phyloP scores from a whole-genome alignment of 2,329 filamentous ascomycete genomes.

The Aspergillus luchuensis region DNA sequence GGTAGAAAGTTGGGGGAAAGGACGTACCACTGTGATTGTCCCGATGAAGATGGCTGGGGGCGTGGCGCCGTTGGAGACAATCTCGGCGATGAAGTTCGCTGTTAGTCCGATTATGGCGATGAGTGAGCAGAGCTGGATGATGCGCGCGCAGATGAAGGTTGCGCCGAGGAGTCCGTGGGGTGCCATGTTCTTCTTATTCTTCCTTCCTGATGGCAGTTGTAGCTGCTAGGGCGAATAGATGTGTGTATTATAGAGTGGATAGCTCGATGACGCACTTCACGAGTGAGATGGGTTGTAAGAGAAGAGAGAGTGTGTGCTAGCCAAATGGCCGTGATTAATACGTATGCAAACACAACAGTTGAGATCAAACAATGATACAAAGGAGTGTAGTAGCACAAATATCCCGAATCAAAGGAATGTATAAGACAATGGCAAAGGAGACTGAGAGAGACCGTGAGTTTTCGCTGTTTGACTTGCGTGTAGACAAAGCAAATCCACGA shows the following conservation, averaged over 20 bases:
- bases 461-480: background rate
- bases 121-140: conserved; percentile 70
- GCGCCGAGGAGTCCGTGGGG: conserved; percentile 71
- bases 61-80: conserved; percentile 65
- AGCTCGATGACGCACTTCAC: background rate
- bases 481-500: conserved; percentile 3
- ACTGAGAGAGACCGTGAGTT: background rate
- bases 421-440: background rate
- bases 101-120: conserved; percentile 77
- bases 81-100: conserved; percentile 78
- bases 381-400: background rate
- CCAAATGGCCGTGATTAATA: background rate
- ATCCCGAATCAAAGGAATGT: background rate
- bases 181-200: conserved; percentile 19
- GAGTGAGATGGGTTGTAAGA: background rate
- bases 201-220: background rate
- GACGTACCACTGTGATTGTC: conserved; percentile 75
- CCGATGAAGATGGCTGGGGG: conserved; percentile 74
- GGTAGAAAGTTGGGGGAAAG: conserved; percentile 7
- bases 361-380: conserved; percentile 1
- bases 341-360: background rate
- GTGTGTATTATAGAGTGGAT: conserved; percentile 1
- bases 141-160: conserved; percentile 73
- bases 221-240: background rate
- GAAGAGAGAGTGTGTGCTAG: background rate